phyloP scores from a whole-genome alignment of 2,329 filamentous ascomycete genomes.

The Xylariaceae sp. region DNA sequence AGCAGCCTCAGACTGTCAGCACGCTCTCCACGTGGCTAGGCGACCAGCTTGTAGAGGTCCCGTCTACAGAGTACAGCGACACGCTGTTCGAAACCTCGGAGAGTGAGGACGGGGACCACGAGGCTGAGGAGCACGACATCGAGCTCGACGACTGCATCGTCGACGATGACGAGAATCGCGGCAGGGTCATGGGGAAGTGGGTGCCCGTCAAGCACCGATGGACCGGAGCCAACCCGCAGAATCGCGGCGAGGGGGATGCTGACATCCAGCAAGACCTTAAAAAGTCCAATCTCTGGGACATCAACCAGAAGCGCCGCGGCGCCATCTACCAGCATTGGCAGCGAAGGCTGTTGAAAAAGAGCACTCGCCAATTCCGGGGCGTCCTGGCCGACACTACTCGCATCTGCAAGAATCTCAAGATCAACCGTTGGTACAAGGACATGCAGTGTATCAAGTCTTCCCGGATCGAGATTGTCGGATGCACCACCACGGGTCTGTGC shows the following conservation, averaged over 20 bases:
- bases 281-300: constrained; percentile 50
- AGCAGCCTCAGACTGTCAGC: constrained; percentile 14
- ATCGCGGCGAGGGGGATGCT: constrained; percentile 16
- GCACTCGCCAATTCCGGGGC: constrained; percentile 35
- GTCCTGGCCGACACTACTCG: constrained; percentile 42
- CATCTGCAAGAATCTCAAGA: constrained; percentile 44
- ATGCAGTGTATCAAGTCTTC: constrained; percentile 30
- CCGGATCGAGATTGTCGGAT: constrained; percentile 47
- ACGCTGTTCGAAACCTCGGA: constrained; percentile 21
- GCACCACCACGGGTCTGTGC: constrained; percentile 71
- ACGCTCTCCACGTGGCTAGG: constrained; percentile 51
- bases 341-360: constrained; percentile 39
- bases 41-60: constrained; percentile 33
- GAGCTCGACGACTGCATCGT: constrained; percentile 28
- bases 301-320: constrained; percentile 49
- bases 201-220: constrained; percentile 34
- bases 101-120: constrained; percentile 47
- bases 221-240: constrained; percentile 24
- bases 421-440: constrained; percentile 53
- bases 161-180: constrained; percentile 27
- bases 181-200: constrained; percentile 36
- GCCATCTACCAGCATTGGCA: constrained; percentile 61
- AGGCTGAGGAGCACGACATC: constrained; percentile 42
- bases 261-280: constrained; percentile 29
- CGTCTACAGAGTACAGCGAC: constrained; percentile 11